Conservation (phyloP, 1,139 yeast genomes). For the Kurtzmaniella natalensis region DNA sequence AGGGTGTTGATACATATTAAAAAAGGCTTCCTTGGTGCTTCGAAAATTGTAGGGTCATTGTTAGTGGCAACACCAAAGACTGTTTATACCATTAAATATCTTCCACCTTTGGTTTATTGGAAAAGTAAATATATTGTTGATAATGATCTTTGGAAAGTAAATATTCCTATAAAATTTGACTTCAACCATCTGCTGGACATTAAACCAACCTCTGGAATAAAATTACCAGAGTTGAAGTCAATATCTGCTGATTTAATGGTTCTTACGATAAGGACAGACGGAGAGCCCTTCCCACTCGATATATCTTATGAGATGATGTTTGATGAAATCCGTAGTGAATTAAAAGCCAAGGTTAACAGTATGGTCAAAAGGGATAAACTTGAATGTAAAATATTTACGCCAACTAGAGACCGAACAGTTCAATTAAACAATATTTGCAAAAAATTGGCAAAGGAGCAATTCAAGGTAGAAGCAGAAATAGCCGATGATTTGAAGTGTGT, state of each 20-base stretch:
- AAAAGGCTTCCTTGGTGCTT: slow-evolving; percentile 30
- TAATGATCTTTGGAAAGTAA: slow-evolving; percentile 2
- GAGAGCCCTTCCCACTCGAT: slow-evolving; percentile 34
- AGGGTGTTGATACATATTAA: slow-evolving; percentile 18
- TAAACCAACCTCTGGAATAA: slow-evolving; percentile 6
- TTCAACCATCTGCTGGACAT: not conserved
- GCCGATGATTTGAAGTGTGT: slow-evolving; percentile 31
- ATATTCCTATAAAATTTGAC: slow-evolving; percentile 6
- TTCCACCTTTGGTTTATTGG: slow-evolving; percentile 13
- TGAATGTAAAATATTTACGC: too few relatives aligned
- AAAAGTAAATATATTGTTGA: slow-evolving; percentile 20
- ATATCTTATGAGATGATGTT: slow-evolving; percentile 38
- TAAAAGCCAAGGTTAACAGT: too few relatives aligned
- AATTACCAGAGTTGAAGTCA: slow-evolving; percentile 27
- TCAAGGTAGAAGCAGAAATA: slow-evolving; percentile 26
- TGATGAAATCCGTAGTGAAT: slow-evolving; percentile 13
- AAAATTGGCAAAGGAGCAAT: slow-evolving; percentile 22
- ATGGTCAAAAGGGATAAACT: too few relatives aligned
- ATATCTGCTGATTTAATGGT: slow-evolving; percentile 30
- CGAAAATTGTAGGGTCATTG: slow-evolving; percentile 29
- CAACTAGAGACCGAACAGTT: too few relatives aligned
- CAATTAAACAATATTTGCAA: slow-evolving; percentile 17
- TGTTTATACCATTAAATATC: slow-evolving; percentile 17
- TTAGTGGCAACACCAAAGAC: slow-evolving; percentile 35
- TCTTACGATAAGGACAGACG: slow-evolving; percentile 29